A percentile compares a stretch with the other conserved stretches of the same genome.
Evolutionary conservation across 192 early-diverging fungal genomes (phyloP).

Genomic region (Phycomyces blakesleeanus): DNA sequence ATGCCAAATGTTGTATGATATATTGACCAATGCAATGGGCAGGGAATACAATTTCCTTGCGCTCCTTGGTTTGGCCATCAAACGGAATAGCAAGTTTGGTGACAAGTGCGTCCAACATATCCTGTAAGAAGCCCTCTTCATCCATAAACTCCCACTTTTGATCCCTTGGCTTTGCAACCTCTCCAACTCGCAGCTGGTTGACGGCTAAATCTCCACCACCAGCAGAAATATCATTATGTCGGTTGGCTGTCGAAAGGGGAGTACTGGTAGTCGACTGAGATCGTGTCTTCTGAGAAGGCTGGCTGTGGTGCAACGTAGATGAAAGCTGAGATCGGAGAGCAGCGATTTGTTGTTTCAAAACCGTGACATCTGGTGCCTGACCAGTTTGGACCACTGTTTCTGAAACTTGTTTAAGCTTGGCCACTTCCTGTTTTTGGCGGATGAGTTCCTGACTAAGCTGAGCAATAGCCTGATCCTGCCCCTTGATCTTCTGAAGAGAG

Average conservation of each 20-base stretch:
- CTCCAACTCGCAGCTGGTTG: background rate
- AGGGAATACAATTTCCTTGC: constrained; percentile 90
- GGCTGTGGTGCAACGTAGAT: constrained; percentile 53
- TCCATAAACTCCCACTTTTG: constrained; percentile 24
- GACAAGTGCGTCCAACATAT: constrained; percentile 85
- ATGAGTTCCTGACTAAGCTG: constrained; percentile 51
- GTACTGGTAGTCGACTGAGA: background rate
- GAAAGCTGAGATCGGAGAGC: constrained; percentile 68
- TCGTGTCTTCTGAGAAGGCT: constrained; percentile 9
- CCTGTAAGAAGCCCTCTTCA: constrained; percentile 58
- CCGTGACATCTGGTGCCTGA: constrained; percentile 55
- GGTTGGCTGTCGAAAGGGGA: background rate
- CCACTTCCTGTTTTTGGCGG: constrained; percentile 61
- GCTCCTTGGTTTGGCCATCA: constrained; percentile 5
- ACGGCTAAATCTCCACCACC: background rate
- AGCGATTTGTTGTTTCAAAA: constrained; percentile 72
- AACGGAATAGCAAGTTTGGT: constrained; percentile 51
- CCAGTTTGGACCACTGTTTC: constrained; percentile 29
- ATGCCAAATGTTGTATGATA: constrained; percentile 78
- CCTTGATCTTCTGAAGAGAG: constrained; percentile 50
- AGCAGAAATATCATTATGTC: constrained; percentile 4
- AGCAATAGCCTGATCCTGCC: constrained; percentile 63
- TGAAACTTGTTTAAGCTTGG: constrained; percentile 46
- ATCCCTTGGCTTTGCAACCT: constrained; percentile 5
- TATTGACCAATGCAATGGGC: constrained; percentile 87